Evolutionary conservation across 1,284 basidiomycete species (phyloP), one percentile per base, ranked within the genome.

Genomic region (Irpex sp.): DNA sequence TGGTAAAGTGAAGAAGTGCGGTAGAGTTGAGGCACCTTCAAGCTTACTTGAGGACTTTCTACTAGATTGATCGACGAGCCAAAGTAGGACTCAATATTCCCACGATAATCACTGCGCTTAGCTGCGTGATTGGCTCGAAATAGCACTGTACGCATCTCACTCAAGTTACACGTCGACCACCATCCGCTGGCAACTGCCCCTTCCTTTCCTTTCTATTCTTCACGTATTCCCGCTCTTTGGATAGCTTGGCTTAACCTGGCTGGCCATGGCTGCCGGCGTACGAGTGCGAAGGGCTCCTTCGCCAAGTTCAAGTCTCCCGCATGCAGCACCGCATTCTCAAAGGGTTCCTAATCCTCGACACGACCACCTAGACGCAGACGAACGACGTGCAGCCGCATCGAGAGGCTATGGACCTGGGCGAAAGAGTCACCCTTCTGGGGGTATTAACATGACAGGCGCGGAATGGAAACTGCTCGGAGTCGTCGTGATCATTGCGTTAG

Each of bases 391-490:
- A 21, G 85, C 86, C 47, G 90, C 88, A 1, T 83, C 89, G 6
- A 84, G 83, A 66, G 88, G 88, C 0, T 83, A 83, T 60, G 77
- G 77, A 5, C 86, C 87, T n/a, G 77, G 80, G 26, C 79, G 82
- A 61, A 80, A 77, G 64, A 78, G 78, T 3, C 79, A 83, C 68
- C 76, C 84, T 4, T 71, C 80, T 0, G 90, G 91, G 54, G 90
- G 90, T n/a, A 73, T 90, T 37, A 83, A 83, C 64, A 70, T 93
- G 17, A 82, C 87, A 2, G 70, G 78, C 0, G 89, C 84, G 39
- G 93, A 95, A 70, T 89, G 85, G 85, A 92, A 88, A 72, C 75
- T 93, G 54, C 78, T 95, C 15, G 74, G 83, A 19, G 68, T 84
- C 39, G 72, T 95, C 61, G 77, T 88, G 39, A 62, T 92, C 19